A percentile compares a stretch with the other conserved stretches of the same genome.
Conservation (phyloP, 495 filamentous ascomycete genomes). For the Penicillium paradoxum region DNA sequence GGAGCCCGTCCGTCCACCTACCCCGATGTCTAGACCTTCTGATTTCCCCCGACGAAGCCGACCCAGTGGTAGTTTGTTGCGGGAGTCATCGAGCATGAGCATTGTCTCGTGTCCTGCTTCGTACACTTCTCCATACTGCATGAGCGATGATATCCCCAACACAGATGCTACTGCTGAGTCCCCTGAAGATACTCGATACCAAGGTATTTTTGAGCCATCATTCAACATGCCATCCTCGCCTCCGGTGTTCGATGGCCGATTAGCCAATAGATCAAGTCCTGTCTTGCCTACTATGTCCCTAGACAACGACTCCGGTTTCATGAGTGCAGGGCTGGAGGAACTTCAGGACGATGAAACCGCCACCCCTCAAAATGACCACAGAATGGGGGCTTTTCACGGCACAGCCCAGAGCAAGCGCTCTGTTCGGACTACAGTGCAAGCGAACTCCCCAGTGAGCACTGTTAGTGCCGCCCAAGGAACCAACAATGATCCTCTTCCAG, state of each 20-base stretch:
- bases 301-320: conserved; percentile 70
- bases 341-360: conserved; percentile 48
- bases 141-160: conserved; percentile 33
- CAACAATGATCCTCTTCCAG: conserved; percentile 14
- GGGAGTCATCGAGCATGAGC: conserved; percentile 40
- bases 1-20: conserved; percentile 74
- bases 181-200: conserved; percentile 45
- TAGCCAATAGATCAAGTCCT: conserved; percentile 64
- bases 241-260: conserved; percentile 58
- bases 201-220: conserved; percentile 44
- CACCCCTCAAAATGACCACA: conserved; percentile 30
- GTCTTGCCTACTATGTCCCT: conserved; percentile 59
- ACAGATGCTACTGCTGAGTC: conserved; percentile 33
- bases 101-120: conserved; percentile 23
- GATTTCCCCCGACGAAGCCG: conserved; percentile 31
- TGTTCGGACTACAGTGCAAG: conserved; percentile 35
- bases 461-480: conserved; percentile 18
- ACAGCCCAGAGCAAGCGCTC: conserved; percentile 37
- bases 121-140: conserved; percentile 47
- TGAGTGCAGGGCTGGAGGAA: conserved; percentile 69
- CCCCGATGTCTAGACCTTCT: conserved; percentile 58
- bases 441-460: conserved; percentile 27
- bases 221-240: conserved; percentile 74
- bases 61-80: conserved; percentile 35
- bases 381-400: conserved; percentile 32